Conservation (phyloP, 768 basidiomycete genomes). For the Mycena epipterygia region DNA sequence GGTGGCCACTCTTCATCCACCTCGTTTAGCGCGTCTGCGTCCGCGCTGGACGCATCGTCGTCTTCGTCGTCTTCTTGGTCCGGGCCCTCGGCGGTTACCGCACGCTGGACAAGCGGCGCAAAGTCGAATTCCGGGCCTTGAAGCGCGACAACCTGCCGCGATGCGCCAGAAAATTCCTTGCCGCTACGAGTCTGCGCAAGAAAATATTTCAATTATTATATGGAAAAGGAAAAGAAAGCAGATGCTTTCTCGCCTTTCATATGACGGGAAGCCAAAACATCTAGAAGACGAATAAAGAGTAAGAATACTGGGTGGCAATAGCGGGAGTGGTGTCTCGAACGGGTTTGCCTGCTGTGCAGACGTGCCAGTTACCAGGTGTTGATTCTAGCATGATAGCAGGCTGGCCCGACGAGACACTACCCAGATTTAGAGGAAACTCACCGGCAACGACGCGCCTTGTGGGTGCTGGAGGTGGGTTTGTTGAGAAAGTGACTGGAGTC, state of each 20-base stretch:
- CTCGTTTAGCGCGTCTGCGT: background rate
- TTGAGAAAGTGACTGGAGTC: too few species aligned
- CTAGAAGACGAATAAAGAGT: background rate
- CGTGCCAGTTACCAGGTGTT: background rate
- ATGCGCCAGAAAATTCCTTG: background rate
- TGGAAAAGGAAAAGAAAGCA: background rate
- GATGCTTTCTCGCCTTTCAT: background rate
- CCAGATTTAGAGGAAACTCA: too few species aligned
- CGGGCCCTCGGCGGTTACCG: background rate
- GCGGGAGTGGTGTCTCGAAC: background rate
- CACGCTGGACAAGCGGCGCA: background rate
- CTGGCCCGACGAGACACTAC: background rate
- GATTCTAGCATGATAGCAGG: background rate
- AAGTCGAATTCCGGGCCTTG: background rate
- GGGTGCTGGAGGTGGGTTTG: too few species aligned
- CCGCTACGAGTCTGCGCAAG: conserved; percentile 11
- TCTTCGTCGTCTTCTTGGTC: conserved; percentile 4
- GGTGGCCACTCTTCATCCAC: background rate
- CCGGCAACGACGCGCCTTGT: too few species aligned
- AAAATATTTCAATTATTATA: background rate
- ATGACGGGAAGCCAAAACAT: background rate
- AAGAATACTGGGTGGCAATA: background rate
- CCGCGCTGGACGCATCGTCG: background rate
- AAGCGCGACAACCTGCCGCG: background rate
- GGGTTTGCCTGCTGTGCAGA: background rate